These are phyloP conservation scores for Closterium sp. DNA, from an alignment of 139 green algal species.

Conservation along the genomic window DNA sequence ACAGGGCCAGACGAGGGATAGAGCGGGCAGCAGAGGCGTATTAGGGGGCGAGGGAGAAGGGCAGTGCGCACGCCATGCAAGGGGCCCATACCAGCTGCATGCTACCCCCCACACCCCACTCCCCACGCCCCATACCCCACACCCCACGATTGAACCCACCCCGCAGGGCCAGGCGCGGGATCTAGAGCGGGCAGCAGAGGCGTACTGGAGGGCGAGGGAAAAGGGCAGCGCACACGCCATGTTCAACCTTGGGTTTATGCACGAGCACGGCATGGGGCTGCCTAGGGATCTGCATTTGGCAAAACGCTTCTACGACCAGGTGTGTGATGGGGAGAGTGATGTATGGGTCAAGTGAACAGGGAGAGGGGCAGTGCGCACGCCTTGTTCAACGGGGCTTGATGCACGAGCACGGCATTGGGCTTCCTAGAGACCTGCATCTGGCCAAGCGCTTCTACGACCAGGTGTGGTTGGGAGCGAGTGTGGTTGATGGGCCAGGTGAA, in stretches of 20 bases:
- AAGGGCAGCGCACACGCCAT: slow-evolving; percentile 65
- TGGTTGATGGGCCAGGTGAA: too few relatives aligned
- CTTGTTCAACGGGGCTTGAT: too few relatives aligned
- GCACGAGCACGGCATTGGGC: background rate
- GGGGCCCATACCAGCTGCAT: too few relatives aligned
- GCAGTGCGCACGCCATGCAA: too few relatives aligned
- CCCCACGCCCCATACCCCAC: too few relatives aligned
- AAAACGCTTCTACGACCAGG: slow-evolving; percentile 75
- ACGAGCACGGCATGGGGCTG: slow-evolving; percentile 84
- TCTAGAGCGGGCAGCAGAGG: slow-evolving; percentile 21
- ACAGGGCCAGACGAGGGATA: background rate
- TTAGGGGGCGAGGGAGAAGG: background rate
- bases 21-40: background rate
- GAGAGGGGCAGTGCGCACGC: background rate
- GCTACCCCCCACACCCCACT: background rate
- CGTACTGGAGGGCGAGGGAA: slow-evolving; percentile 17
- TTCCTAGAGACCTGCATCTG: background rate
- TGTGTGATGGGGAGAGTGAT: background rate
- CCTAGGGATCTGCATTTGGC: slow-evolving; percentile 69
- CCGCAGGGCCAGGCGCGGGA: slow-evolving; percentile 27
- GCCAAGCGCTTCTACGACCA: background rate
- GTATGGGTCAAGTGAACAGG: background rate
- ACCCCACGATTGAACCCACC: too few relatives aligned
- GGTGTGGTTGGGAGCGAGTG: background rate
- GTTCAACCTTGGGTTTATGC: slow-evolving; percentile 93